These are phyloP conservation scores for Podospora pseudoanserina DNA, from an alignment of 495 filamentous ascomycete genomes.

Conservation along the genomic window DNA sequence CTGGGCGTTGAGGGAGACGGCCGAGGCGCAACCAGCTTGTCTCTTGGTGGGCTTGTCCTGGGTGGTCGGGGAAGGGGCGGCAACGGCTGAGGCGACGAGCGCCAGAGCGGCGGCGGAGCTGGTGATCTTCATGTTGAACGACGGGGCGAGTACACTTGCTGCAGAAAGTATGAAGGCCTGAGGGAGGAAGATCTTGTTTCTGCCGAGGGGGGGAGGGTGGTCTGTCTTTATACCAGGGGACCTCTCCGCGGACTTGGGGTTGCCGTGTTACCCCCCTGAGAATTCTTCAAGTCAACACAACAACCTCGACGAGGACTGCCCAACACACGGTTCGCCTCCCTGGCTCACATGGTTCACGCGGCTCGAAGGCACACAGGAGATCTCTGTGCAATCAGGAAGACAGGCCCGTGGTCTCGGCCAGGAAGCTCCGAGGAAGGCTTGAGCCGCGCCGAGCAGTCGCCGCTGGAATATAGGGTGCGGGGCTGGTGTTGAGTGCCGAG, in stretches of 20 bases:
- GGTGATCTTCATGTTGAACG: constrained; percentile 46
- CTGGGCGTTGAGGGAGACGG: constrained; percentile 49
- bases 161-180: constrained; percentile 21
- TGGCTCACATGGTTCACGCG: constrained; percentile 8
- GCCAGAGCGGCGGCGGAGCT: constrained; percentile 35
- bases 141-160: constrained; percentile 16
- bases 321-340: not conserved
- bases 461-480: constrained; percentile 38
- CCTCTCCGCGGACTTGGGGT: constrained; percentile 10
- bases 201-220: constrained; percentile 23
- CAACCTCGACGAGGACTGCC: not conserved
- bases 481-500: constrained; percentile 38
- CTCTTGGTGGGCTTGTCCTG: constrained; percentile 30
- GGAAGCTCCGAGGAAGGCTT: constrained; percentile 40
- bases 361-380: constrained; percentile 7
- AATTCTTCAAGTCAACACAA: not conserved
- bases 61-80: constrained; percentile 38
- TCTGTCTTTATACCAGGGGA: constrained; percentile 36
- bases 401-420: constrained; percentile 47
- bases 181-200: constrained; percentile 8
- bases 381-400: constrained; percentile 44
- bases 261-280: constrained; percentile 9
- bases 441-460: constrained; percentile 32
- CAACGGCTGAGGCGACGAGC: constrained; percentile 41
- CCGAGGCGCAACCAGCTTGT: constrained; percentile 42